These are phyloP conservation scores for Hypomontagnella monticulosa DNA, from an alignment of 495 filamentous ascomycete genomes.

Conservation along the genomic window DNA sequence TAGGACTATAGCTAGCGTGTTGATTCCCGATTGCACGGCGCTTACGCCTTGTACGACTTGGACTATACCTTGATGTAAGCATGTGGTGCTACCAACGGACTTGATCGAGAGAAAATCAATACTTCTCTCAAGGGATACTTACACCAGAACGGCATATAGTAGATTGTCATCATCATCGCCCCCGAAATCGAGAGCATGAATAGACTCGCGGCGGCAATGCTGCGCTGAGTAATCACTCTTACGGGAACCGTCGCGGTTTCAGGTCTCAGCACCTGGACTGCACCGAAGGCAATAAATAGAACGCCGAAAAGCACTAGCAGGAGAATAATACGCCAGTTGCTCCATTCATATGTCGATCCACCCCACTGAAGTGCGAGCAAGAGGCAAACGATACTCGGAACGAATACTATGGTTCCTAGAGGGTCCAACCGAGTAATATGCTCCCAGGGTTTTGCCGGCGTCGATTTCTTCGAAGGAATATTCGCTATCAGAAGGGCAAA, in stretches of 20 bases:
- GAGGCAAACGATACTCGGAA: constrained; percentile 76
- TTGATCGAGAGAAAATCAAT: constrained; percentile 33
- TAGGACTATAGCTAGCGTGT: constrained; percentile 68
- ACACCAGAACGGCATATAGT: constrained; percentile 81
- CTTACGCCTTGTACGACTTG: constrained; percentile 71
- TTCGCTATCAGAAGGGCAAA: constrained; percentile 60
- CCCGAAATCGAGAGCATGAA: constrained; percentile 70
- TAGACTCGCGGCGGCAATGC: constrained; percentile 67
- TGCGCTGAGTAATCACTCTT: constrained; percentile 76
- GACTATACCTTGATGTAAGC: constrained; percentile 67
- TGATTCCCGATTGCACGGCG: constrained; percentile 66
- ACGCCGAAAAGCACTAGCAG: constrained; percentile 73
- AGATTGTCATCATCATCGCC: constrained; percentile 74
- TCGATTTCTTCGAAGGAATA: constrained; percentile 47
- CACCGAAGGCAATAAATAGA: constrained; percentile 68
- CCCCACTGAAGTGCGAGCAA: constrained; percentile 89
- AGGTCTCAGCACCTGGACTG: constrained; percentile 70
- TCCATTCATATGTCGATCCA: constrained; percentile 76
- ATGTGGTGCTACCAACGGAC: constrained; percentile 48
- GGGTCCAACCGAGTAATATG: constrained; percentile 72
- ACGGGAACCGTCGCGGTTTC: constrained; percentile 82
- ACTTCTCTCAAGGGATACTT: constrained; percentile 54
- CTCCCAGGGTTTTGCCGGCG: constrained; percentile 46
- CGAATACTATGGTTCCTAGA: constrained; percentile 73
- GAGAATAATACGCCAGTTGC: constrained; percentile 70